Conservation (phyloP, 148 eudicot species). For the Arbutus unedo region DNA sequence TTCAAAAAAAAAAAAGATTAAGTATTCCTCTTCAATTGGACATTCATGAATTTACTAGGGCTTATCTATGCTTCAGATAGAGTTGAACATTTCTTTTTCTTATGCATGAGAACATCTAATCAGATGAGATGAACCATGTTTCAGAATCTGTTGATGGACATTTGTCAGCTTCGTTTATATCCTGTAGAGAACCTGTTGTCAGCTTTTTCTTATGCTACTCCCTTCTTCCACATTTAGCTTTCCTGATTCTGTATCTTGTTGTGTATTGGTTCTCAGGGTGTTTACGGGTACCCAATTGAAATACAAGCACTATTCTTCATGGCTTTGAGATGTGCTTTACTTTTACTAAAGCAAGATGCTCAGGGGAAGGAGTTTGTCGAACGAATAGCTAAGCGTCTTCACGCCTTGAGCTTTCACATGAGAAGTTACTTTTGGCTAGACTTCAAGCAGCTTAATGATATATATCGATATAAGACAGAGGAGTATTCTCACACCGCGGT, state of each 20-base stretch:
- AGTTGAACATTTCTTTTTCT: not conserved
- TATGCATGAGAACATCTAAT: not conserved
- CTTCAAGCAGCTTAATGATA: constrained; percentile 78
- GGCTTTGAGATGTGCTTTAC: constrained; percentile 81
- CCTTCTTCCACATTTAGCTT: not conserved
- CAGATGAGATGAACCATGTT: not conserved
- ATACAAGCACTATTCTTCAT: constrained; percentile 93
- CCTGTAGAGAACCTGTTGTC: not conserved
- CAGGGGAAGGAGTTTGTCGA: constrained; percentile 73
- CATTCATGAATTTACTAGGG: not conserved
- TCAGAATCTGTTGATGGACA: not conserved
- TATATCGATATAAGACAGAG: constrained; percentile 82
- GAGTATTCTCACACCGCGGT: constrained; percentile 91
- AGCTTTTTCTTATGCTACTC: too few species aligned
- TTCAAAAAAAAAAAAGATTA: too few species aligned
- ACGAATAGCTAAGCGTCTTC: constrained; percentile 69
- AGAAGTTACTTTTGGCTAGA: constrained; percentile 86
- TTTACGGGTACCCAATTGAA: constrained; percentile 92
- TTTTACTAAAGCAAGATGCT: constrained; percentile 68
- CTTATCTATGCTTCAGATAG: not conserved
- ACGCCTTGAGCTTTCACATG: constrained; percentile 84
- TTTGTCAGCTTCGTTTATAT: not conserved
- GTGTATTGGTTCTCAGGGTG: constrained; percentile 57
- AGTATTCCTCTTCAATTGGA: not conserved
- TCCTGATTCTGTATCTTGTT: not conserved